phyloP scores from a whole-genome alignment of 768 basidiomycete genomes.

The Tremella yokohamensis region DNA sequence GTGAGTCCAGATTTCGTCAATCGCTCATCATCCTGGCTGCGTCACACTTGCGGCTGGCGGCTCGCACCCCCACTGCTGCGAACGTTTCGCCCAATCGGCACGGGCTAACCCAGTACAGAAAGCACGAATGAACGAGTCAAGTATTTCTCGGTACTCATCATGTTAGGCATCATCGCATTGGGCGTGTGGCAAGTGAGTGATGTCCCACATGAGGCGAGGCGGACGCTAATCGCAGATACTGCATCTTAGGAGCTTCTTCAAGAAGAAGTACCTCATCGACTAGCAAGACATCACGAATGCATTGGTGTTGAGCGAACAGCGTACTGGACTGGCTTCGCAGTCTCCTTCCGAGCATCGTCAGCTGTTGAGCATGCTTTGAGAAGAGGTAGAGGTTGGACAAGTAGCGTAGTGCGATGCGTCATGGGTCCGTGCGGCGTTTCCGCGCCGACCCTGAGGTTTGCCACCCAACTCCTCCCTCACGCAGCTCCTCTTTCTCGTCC shows the following conservation, averaged over 20 bases:
- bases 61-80: background rate
- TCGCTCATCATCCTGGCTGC: background rate
- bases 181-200: slow-evolving; percentile 74
- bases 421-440: no score
- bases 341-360: no score
- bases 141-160: slow-evolving; percentile 86
- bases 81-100: background rate
- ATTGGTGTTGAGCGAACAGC: no score
- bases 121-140: slow-evolving; percentile 89
- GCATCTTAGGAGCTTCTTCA: slow-evolving; percentile 92
- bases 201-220: background rate
- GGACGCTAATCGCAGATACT: slow-evolving; percentile 56
- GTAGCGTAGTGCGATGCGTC: no score
- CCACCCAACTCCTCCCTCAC: no score
- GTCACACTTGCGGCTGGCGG: no score
- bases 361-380: no score
- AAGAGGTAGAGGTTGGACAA: background rate
- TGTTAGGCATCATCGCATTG: slow-evolving; percentile 69
- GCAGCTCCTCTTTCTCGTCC: no score
- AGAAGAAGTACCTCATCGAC: slow-evolving; percentile 60
- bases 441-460: no score
- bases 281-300: slow-evolving; percentile 11
- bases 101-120: slow-evolving; percentile 55
- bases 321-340: no score
- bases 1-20: slow-evolving; percentile 57